A percentile compares a stretch with the other conserved stretches of the same genome.
Conservation (phyloP, 495 filamentous ascomycete genomes). For the Podospora anserina region DNA sequence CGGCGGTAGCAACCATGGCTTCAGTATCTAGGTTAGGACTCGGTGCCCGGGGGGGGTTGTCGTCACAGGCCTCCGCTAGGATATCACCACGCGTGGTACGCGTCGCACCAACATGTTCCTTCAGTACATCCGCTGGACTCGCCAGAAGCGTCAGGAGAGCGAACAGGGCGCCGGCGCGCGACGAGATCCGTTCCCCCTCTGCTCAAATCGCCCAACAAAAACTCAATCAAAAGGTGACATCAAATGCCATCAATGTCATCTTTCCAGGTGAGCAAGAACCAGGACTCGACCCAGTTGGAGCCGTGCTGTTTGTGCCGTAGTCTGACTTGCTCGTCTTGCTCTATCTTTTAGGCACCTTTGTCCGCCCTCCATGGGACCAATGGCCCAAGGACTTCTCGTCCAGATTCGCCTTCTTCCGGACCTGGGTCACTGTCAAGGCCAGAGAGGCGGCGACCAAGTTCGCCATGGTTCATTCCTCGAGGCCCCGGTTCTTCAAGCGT, state of each 20-base stretch:
- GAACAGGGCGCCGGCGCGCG: background rate
- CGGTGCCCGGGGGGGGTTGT: slow-evolving; percentile 14
- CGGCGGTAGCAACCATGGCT: background rate
- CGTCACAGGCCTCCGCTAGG: slow-evolving; percentile 4
- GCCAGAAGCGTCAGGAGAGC: background rate
- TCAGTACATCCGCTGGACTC: slow-evolving; percentile 8
- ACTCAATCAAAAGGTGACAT: background rate
- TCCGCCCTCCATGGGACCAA: slow-evolving; percentile 24
- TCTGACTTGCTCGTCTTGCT: background rate
- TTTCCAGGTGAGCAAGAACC: slow-evolving; percentile 18
- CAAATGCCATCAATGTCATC: slow-evolving; percentile 1
- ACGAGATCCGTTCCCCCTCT: background rate
- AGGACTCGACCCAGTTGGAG: background rate
- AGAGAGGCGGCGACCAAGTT: slow-evolving; percentile 10
- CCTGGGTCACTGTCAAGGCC: slow-evolving; percentile 21
- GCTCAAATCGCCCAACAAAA: background rate
- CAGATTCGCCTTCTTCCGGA: slow-evolving; percentile 15
- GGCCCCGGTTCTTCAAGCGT: slow-evolving; percentile 27
- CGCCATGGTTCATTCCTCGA: slow-evolving; percentile 27
- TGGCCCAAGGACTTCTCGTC: slow-evolving; percentile 17
- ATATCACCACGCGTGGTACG: slow-evolving; percentile 2
- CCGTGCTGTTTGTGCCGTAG: background rate
- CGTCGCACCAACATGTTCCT: background rate
- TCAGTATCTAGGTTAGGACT: slow-evolving; percentile 12
- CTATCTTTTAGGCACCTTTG: slow-evolving; percentile 26